Conservation (phyloP, 768 basidiomycete genomes). For the Podaxis rugospora region DNA sequence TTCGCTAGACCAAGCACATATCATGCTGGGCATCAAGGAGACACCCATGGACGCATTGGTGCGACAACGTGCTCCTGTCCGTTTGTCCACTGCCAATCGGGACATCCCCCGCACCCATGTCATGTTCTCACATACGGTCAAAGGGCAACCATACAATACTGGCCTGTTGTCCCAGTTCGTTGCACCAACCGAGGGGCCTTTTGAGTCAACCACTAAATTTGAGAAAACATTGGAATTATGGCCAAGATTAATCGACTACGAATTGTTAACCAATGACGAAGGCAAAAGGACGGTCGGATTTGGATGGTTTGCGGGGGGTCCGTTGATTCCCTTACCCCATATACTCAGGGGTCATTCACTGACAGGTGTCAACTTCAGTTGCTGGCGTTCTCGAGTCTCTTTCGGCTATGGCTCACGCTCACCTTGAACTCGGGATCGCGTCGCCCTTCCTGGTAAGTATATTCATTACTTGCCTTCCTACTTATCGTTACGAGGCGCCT, state of each 20-base stretch:
- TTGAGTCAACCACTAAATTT: conserved; percentile 14
- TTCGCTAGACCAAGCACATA: conserved; percentile 59
- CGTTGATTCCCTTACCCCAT: conserved; percentile 15
- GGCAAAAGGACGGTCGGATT: conserved; percentile 85
- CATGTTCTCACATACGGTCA: conserved; percentile 92
- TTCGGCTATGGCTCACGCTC: conserved; percentile 69
- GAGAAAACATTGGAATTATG: conserved; percentile 3
- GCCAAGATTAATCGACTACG: conserved; percentile 77
- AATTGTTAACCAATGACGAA: conserved; percentile 57
- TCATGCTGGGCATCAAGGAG: conserved; percentile 89
- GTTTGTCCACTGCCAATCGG: conserved; percentile 11
- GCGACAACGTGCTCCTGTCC: conserved; percentile 36
- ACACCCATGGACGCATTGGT: conserved; percentile 59
- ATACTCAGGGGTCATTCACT: not conserved
- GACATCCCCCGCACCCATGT: conserved; percentile 58
- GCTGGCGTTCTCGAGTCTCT: conserved; percentile 84
- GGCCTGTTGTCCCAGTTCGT: conserved; percentile 68
- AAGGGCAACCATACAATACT: conserved; percentile 85
- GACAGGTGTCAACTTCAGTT: conserved; percentile 40
- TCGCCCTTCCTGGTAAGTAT: conserved; percentile 75
- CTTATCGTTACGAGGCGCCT: not conserved
- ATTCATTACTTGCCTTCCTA: not conserved
- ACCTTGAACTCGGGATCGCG: conserved; percentile 74
- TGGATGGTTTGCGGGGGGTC: conserved; percentile 91
- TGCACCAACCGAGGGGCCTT: conserved; percentile 12